These are phyloP conservation scores for Chiua virens DNA, from an alignment of 768 basidiomycete genomes.

Conservation along the genomic window DNA sequence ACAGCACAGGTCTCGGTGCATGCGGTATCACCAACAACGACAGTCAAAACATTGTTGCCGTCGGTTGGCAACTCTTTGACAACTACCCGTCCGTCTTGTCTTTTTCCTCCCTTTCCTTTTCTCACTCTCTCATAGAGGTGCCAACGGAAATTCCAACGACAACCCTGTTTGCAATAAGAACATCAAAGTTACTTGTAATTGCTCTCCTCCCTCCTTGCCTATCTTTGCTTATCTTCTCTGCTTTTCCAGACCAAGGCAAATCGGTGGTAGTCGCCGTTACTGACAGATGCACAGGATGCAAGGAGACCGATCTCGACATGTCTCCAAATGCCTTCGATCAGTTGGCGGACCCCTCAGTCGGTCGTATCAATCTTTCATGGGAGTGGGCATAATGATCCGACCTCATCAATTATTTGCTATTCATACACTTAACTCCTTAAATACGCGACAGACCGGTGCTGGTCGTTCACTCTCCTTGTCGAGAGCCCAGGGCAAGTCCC, in stretches of 20 bases:
- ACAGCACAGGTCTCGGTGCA: constrained; percentile 38
- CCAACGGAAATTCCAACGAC: constrained; percentile 63
- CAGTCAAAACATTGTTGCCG: constrained; percentile 36
- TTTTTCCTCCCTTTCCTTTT: background rate
- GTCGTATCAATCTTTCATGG: constrained; percentile 61
- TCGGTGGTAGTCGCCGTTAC: constrained; percentile 47
- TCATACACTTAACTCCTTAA: constrained; percentile 18
- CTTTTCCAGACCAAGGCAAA: constrained; percentile 49
- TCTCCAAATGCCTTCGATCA: constrained; percentile 54
- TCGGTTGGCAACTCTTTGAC: constrained; percentile 32
- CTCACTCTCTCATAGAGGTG: constrained; percentile 42
- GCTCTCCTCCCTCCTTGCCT: background rate
- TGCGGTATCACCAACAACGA: constrained; percentile 38
- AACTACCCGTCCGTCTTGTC: constrained; percentile 30
- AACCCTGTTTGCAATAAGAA: constrained; percentile 70
- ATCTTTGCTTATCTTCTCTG: constrained; percentile 11
- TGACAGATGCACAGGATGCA: constrained; percentile 66
- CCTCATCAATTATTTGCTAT: constrained; percentile 27
- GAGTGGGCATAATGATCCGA: constrained; percentile 33
- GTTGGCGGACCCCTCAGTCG: constrained; percentile 45
- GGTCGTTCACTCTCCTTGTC: constrained; percentile 27
- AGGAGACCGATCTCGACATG: constrained; percentile 55
- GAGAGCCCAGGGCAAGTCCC: constrained; percentile 26
- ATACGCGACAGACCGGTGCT: constrained; percentile 5
- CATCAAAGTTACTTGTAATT: constrained; percentile 50